phyloP scores from a whole-genome alignment of 108 stramenopile genomes.

The Cyclotella cryptica region DNA sequence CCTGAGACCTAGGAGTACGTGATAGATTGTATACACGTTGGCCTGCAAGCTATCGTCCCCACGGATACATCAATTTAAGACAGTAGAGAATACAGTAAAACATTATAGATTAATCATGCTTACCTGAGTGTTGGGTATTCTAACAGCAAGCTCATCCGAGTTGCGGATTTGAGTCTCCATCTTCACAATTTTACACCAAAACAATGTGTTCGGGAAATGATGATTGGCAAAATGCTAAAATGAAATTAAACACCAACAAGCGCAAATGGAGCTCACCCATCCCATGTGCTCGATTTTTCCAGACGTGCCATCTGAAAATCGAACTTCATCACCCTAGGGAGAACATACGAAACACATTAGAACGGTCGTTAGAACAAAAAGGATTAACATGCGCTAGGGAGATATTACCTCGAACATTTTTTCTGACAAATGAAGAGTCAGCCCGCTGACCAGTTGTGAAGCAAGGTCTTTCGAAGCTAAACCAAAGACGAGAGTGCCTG shows the following conservation, averaged over 20 bases:
- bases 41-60: constrained; percentile 46
- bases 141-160: constrained; percentile 53
- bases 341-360: background rate
- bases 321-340: constrained; percentile 55
- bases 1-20: constrained; percentile 64
- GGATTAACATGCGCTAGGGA: background rate
- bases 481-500: constrained; percentile 54
- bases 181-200: background rate
- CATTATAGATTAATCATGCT: background rate
- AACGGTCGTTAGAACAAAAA: background rate
- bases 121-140: constrained; percentile 33
- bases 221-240: too few relatives aligned
- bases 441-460: constrained; percentile 62
- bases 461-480: constrained; percentile 70
- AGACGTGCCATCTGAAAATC: constrained; percentile 48
- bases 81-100: constrained; percentile 22
- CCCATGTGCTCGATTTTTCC: constrained; percentile 46
- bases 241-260: too few relatives aligned
- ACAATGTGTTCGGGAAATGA: background rate
- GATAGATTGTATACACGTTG: constrained; percentile 68
- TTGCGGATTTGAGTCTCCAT: constrained; percentile 41
- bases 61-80: constrained; percentile 50
- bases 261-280: constrained; percentile 17
- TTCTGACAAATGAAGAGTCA: constrained; percentile 61
- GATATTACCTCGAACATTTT: constrained; percentile 57